phyloP scores from a whole-genome alignment of 1,284 basidiomycete genomes.

The Anthracocystis panici-leucophaei region DNA sequence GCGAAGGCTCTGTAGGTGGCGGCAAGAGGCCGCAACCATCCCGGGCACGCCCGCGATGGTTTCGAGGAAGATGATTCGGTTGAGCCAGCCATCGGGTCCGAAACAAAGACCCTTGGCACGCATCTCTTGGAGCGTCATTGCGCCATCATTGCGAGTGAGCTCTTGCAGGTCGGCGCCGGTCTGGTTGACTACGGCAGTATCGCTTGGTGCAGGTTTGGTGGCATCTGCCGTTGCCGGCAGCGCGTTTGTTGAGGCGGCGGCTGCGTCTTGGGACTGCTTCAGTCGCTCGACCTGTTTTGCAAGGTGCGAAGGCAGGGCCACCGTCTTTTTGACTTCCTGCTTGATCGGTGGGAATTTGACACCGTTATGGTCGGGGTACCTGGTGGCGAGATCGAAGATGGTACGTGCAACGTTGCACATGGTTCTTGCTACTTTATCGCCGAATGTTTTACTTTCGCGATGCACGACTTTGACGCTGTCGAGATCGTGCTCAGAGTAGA shows the following conservation, averaged over 20 bases:
- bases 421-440: constrained; percentile 79
- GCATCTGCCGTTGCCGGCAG: background rate
- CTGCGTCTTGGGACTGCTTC: constrained; percentile 8
- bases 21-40: constrained; percentile 88
- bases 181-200: constrained; percentile 13
- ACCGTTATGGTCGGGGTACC: constrained; percentile 53
- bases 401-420: constrained; percentile 41
- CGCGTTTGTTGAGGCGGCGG: background rate
- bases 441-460: constrained; percentile 76
- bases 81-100: constrained; percentile 60
- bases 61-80: constrained; percentile 63
- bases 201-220: background rate
- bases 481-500: constrained; percentile 74
- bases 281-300: constrained; percentile 26
- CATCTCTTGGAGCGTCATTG: constrained; percentile 59
- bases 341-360: constrained; percentile 52
- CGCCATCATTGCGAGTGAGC: constrained; percentile 11
- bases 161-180: constrained; percentile 20
- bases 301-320: constrained; percentile 39
- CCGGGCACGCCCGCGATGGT: constrained; percentile 86
- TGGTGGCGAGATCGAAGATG: constrained; percentile 59
- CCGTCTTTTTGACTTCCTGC: constrained; percentile 35
- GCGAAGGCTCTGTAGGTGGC: constrained; percentile 74
- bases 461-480: constrained; percentile 83
- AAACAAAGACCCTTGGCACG: constrained; percentile 52